A percentile compares a stretch with the other conserved stretches of the same genome.
phyloP scores from a whole-genome alignment of 768 basidiomycete genomes.

The Sarcomyxa edulis region DNA sequence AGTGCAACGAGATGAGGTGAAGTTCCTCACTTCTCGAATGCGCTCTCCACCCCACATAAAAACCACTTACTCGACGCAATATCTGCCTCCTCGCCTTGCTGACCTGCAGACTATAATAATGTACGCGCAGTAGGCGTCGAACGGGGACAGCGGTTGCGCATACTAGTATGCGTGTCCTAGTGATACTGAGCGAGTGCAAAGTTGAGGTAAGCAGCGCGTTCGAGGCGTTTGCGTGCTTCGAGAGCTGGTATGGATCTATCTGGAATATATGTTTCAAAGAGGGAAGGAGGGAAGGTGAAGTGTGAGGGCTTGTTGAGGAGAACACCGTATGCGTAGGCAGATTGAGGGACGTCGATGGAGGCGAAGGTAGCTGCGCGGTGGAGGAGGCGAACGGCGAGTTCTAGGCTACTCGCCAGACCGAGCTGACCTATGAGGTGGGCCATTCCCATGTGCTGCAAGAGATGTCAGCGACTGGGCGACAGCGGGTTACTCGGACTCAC shows the following conservation, averaged over 20 bases:
- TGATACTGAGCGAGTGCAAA: slow-evolving; percentile 91
- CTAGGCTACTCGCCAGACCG: slow-evolving; percentile 45
- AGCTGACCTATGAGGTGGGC: slow-evolving; percentile 89
- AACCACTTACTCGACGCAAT: slow-evolving; percentile 99
- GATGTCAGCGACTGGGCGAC: no score
- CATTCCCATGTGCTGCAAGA: slow-evolving; percentile 91
- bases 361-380: slow-evolving; percentile 73
- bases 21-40: slow-evolving; percentile 84
- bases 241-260: slow-evolving; percentile 38
- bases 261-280: slow-evolving; percentile 52
- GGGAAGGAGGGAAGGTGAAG: slow-evolving; percentile 43
- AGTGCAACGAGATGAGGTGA: no score
- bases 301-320: slow-evolving; percentile 81
- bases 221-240: slow-evolving; percentile 74
- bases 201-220: slow-evolving; percentile 79
- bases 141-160: slow-evolving; percentile 76
- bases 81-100: slow-evolving; percentile 89
- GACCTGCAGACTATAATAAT: slow-evolving; percentile 84
- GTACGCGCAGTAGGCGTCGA: slow-evolving; percentile 88
- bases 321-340: slow-evolving; percentile 86
- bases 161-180: slow-evolving; percentile 91
- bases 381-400: slow-evolving; percentile 64
- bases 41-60: slow-evolving; percentile 65
- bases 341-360: slow-evolving; percentile 74
- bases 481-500: no score